Conservation (phyloP, 2,329 filamentous ascomycete species). For the Venturia nashicola region DNA sequence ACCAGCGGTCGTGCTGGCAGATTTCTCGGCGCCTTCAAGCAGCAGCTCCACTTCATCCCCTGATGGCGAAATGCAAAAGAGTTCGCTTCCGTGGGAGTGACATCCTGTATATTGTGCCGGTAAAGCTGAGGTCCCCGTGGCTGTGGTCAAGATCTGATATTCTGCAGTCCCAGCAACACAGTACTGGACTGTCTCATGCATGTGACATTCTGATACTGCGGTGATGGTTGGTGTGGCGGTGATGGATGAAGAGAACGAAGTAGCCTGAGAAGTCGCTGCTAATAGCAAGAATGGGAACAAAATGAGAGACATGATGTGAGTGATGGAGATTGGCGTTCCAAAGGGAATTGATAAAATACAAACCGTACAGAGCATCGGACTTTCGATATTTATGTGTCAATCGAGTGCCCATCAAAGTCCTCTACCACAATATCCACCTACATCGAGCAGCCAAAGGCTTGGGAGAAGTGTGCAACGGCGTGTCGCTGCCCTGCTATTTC, state of each 20-base stretch:
- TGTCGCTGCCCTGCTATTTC: not conserved
- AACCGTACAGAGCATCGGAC: too few species aligned
- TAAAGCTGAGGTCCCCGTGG: constrained; percentile 42
- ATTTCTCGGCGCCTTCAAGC: constrained; percentile 20
- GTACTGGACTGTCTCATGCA: constrained; percentile 33
- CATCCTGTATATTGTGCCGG: constrained; percentile 53
- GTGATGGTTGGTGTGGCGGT: constrained; percentile 19
- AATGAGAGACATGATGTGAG: not conserved
- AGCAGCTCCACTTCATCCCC: constrained; percentile 50
- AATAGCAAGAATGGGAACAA: not conserved
- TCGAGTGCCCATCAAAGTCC: not conserved
- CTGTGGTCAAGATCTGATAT: constrained; percentile 34
- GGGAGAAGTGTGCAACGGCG: not conserved
- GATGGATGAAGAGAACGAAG: constrained; percentile 13
- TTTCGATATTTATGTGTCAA: too few species aligned
- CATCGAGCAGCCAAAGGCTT: not conserved
- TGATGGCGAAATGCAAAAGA: constrained; percentile 48
- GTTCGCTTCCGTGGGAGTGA: constrained; percentile 46
- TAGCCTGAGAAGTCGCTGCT: not conserved
- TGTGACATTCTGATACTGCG: constrained; percentile 41
- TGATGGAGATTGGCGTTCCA: too few species aligned
- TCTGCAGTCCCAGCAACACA: constrained; percentile 32
- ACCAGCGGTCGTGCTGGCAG: constrained; percentile 16
- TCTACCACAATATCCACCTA: not conserved
- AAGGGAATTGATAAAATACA: not conserved